These are phyloP conservation scores for Botrytis aclada DNA, from an alignment of 2,329 filamentous ascomycete genomes.

Conservation along the genomic window DNA sequence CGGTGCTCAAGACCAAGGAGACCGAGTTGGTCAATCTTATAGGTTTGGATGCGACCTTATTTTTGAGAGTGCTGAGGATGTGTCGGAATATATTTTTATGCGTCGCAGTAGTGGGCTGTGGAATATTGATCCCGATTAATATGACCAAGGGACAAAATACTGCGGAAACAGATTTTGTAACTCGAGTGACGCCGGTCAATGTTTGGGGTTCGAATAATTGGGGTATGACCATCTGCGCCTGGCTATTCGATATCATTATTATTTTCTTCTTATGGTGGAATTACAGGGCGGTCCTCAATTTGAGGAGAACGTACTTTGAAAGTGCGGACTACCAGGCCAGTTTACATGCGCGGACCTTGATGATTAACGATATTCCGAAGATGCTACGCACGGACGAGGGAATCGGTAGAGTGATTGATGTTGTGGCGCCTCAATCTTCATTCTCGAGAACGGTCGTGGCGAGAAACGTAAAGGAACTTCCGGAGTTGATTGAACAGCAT, in stretches of 20 bases:
- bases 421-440: conserved; percentile 72
- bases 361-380: conserved; percentile 80
- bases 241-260: conserved; percentile 70
- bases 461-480: conserved; percentile 87
- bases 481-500: conserved; percentile 80
- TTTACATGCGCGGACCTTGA: conserved; percentile 70
- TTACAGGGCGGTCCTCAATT: conserved; percentile 67
- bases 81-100: conserved; percentile 82
- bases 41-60: conserved; percentile 87
- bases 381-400: conserved; percentile 80
- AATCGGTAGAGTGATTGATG: conserved; percentile 77
- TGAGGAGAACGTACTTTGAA: conserved; percentile 79
- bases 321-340: conserved; percentile 85
- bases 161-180: conserved; percentile 44
- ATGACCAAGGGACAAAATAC: conserved; percentile 48
- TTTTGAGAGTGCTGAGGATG: conserved; percentile 87
- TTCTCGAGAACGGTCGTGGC: conserved; percentile 80
- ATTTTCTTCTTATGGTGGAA: conserved; percentile 86
- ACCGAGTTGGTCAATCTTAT: conserved; percentile 73
- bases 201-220: conserved; percentile 54
- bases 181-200: conserved; percentile 57
- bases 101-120: conserved; percentile 69
- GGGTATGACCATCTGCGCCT: conserved; percentile 58
- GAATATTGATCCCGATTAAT: conserved; percentile 80
- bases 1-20: conserved; percentile 76